Conservation (phyloP, 148 eudicot species). For the Diospyros lotus region DNA sequence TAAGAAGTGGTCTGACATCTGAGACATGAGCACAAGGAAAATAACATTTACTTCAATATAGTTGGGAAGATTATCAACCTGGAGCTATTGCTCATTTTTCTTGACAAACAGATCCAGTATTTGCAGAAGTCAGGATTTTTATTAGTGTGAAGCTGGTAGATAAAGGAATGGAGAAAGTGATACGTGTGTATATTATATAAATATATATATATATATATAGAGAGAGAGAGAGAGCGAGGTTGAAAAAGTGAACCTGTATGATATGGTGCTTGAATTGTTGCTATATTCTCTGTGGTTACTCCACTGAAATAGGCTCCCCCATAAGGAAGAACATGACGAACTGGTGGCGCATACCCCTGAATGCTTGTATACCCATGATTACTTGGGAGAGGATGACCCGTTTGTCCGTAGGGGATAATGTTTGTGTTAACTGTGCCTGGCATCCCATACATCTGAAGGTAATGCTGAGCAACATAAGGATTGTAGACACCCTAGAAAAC, state of each 20-base stretch:
- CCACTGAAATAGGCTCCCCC: constrained; percentile 20
- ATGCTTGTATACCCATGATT: constrained; percentile 14
- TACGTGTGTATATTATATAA: not conserved
- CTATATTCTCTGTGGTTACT: constrained; percentile 16
- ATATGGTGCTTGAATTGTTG: constrained; percentile 19
- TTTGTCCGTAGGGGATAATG: constrained; percentile 12
- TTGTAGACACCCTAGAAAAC: constrained; percentile 16
- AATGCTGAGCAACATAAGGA: constrained; percentile 18
- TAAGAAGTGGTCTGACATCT: not conserved
- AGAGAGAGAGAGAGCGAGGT: not conserved
- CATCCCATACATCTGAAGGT: constrained; percentile 16
- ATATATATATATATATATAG: no score
- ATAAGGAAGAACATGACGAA: constrained; percentile 18
- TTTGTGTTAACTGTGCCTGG: constrained; percentile 20
- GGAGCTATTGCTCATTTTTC: no score
- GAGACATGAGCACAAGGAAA: not conserved
- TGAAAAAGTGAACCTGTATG: constrained; percentile 9
- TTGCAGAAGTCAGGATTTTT: no score
- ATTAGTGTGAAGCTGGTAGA: no score
- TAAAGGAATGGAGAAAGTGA: no score
- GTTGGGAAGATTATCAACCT: no score
- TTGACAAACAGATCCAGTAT: no score
- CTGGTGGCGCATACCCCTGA: constrained; percentile 24
- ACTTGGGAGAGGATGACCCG: constrained; percentile 14
- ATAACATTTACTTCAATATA: not conserved